These are phyloP conservation scores for Zancudomyces culisetae DNA, from an alignment of 371 early-diverging fungal genomes.

Conservation along the genomic window DNA sequence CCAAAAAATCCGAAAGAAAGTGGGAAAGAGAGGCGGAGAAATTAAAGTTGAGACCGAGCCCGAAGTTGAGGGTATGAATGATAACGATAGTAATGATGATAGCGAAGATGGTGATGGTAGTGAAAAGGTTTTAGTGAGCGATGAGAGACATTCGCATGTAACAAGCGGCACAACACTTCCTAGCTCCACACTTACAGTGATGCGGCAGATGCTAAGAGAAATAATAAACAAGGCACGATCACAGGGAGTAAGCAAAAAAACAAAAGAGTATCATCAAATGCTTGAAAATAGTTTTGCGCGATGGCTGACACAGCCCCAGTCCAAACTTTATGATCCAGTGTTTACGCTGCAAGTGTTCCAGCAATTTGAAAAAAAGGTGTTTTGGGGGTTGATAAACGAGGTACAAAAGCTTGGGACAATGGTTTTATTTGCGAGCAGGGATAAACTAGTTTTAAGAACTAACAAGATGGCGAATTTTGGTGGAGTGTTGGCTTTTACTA, in stretches of 20 bases:
- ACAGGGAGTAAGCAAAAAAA: background rate
- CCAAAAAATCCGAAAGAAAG: background rate
- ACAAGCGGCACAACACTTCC: slow-evolving; percentile 28
- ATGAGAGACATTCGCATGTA: background rate
- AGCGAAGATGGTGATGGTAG: slow-evolving; percentile 14
- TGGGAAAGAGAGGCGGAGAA: background rate
- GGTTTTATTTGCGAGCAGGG: slow-evolving; percentile 60
- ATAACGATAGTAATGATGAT: slow-evolving; percentile 11
- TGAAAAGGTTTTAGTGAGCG: slow-evolving; percentile 8
- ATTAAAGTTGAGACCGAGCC: background rate
- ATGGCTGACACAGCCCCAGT: slow-evolving; percentile 60
- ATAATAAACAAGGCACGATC: slow-evolving; percentile 33
- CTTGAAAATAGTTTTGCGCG: slow-evolving; percentile 69
- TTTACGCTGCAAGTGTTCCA: slow-evolving; percentile 78
- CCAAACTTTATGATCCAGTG: slow-evolving; percentile 73
- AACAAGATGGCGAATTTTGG: slow-evolving; percentile 48
- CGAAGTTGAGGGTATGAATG: background rate
- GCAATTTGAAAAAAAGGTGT: slow-evolving; percentile 69
- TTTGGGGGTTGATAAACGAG: slow-evolving; percentile 60
- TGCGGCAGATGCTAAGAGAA: slow-evolving; percentile 53
- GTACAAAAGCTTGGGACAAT: slow-evolving; percentile 52
- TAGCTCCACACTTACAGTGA: slow-evolving; percentile 41
- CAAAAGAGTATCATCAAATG: slow-evolving; percentile 41
- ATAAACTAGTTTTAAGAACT: slow-evolving; percentile 60
- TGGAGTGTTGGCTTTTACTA: slow-evolving; percentile 48